Percentiles rank a stretch among this genome's conserved stretches.
Conservation (phyloP, 441 rosid species). For the Sinapis alba region DNA sequence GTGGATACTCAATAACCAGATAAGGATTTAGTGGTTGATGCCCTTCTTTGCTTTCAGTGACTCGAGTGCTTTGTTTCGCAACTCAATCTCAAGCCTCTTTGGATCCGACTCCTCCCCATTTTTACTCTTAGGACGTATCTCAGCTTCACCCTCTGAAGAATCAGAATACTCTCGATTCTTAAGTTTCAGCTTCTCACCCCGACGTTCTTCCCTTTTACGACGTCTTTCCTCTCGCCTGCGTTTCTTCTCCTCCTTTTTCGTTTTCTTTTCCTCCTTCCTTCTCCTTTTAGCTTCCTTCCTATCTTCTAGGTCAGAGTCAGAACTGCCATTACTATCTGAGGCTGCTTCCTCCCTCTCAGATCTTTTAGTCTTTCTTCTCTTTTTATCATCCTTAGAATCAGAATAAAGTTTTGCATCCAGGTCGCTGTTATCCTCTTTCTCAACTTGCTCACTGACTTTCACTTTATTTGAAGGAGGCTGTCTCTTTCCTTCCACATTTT, state of each 20-base stretch:
- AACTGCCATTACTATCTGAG: slow-evolving; percentile 60
- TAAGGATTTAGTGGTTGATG: slow-evolving; percentile 49
- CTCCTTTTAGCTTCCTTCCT: slow-evolving; percentile 88
- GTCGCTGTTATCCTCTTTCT: slow-evolving; percentile 46
- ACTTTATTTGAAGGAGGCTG: slow-evolving; percentile 34
- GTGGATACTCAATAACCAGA: slow-evolving; percentile 32
- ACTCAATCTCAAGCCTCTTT: slow-evolving; percentile 90
- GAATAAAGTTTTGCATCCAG: slow-evolving; percentile 45
- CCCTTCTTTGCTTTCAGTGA: slow-evolving; percentile 97
- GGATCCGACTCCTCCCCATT: slow-evolving; percentile 61
- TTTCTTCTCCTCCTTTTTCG: slow-evolving; percentile 81
- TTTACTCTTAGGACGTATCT: slow-evolving; percentile 44
- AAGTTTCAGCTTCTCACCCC: slow-evolving; percentile 65
- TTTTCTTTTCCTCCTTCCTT: slow-evolving; percentile 86
- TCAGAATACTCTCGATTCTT: slow-evolving; percentile 50
- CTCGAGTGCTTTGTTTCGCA: slow-evolving; percentile 93
- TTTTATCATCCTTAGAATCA: slow-evolving; percentile 59
- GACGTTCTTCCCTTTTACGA: slow-evolving; percentile 76
- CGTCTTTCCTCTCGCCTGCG: slow-evolving; percentile 80
- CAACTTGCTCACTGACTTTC: slow-evolving; percentile 45
- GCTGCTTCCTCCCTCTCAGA: slow-evolving; percentile 56
- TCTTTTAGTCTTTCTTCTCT: slow-evolving; percentile 67
- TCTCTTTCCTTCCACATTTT: slow-evolving; percentile 49
- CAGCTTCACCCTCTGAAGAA: slow-evolving; percentile 61
- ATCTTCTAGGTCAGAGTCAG: slow-evolving; percentile 70